Evolutionary conservation across 768 basidiomycete species (phyloP).

Genomic region (Hortiboletus flavorubellus): DNA sequence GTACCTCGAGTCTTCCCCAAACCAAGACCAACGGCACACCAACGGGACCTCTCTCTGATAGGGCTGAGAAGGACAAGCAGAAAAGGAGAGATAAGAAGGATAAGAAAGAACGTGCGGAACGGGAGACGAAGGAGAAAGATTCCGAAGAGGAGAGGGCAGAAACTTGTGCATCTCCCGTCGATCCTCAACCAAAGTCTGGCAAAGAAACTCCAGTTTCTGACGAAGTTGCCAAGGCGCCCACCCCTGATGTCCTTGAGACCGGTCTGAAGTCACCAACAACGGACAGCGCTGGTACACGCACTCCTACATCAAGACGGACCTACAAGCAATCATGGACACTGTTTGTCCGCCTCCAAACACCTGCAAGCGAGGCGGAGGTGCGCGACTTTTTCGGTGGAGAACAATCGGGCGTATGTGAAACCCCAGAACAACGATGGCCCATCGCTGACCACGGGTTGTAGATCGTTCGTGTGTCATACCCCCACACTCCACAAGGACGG

Average conservation of each 20-base stretch:
- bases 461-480: slow-evolving; percentile 70
- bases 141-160: slow-evolving; percentile 35
- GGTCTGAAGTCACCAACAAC: slow-evolving; percentile 55
- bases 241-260: slow-evolving; percentile 24
- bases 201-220: slow-evolving; percentile 38
- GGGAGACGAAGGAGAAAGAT: slow-evolving; percentile 38
- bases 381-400: slow-evolving; percentile 76
- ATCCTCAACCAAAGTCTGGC: slow-evolving; percentile 34
- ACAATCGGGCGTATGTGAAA: slow-evolving; percentile 55
- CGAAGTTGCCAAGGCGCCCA: slow-evolving; percentile 22
- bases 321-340: slow-evolving; percentile 80
- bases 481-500: slow-evolving; percentile 45
- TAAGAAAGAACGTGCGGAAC: slow-evolving; percentile 48
- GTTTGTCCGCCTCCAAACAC: slow-evolving; percentile 64
- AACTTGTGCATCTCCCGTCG: slow-evolving; percentile 25
- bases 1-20: slow-evolving; percentile 34
- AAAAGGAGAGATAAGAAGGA: slow-evolving; percentile 66
- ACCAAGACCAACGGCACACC: slow-evolving; percentile 33
- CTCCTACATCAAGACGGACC: slow-evolving; percentile 64
- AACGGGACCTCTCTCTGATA: slow-evolving; percentile 39
- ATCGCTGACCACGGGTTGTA: slow-evolving; percentile 24
- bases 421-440: not conserved
- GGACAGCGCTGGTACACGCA: slow-evolving; percentile 61
- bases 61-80: slow-evolving; percentile 51
- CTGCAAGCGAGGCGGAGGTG: slow-evolving; percentile 60